Evolutionary conservation across 176 grass and related monocot species (phyloP), one percentile per base, ranked within the genome.

Genomic region (Dactylis glomerata): DNA sequence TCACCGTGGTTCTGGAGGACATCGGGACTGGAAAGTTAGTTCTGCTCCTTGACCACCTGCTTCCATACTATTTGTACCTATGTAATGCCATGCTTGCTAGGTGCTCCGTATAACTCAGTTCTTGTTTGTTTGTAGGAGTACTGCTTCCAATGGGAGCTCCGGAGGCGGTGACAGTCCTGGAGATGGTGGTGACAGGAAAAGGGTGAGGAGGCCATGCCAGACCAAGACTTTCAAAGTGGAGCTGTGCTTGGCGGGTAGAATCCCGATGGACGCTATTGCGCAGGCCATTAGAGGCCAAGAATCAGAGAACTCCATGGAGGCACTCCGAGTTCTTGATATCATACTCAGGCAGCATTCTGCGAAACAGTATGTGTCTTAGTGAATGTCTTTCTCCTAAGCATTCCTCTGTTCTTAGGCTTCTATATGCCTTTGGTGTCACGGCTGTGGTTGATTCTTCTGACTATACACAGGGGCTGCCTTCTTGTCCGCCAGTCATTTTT

Each of bases 401-500:
- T 58, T 77, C 36, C 37, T 46, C 34, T 83, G 11, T 77, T 9
- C 28, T 64, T 55, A 37, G 34, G 23, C 34, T 76, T 73, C 51
- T 55, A n/a, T 34, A 37, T 70, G n/a, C 16, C 75, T 55, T 52
- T 19, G 9, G 41, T 73, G 74, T 46, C 45, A 79, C 41, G 5
- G 0, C 20, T 30, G 2, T 23, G 17, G 45, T 36, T 54, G 30
- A 28, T 51, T 47, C 44, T 85, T 38, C 8, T 82, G 11, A 52
- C 46, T 72, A 40, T 56, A 72, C 83, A 37, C 74, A 97, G 92
- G 86, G 92, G 95, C 37, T 97, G 95, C 37, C 88, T 97, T 44
- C 75, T 97, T 77, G 95, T 97, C 13, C 73, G 92, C 0, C 95
- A 97, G 27, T 97, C 95, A 1, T 97, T 89, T 87, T 97, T 94